Percentiles rank a stretch among this genome's conserved stretches.
Evolutionary conservation across 495 filamentous ascomycete species (phyloP).

Genomic region (Elasticomyces elasticus): DNA sequence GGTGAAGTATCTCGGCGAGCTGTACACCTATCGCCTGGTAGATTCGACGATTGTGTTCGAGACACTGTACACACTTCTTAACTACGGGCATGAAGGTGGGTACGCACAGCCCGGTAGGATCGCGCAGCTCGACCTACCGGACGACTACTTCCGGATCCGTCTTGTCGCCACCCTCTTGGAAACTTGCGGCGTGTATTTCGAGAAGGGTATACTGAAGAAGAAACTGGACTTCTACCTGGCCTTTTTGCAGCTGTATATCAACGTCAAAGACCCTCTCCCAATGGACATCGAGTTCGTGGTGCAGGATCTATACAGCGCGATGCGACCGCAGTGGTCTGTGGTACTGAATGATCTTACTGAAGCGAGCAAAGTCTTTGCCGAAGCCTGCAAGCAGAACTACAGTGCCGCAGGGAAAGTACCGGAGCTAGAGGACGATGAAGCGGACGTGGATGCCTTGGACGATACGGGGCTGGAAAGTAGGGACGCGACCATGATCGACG

Average conservation of each 20-base stretch:
- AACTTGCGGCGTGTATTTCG: slow-evolving; percentile 93
- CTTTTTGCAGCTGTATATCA: slow-evolving; percentile 96
- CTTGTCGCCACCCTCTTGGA: slow-evolving; percentile 83
- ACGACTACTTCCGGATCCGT: slow-evolving; percentile 93
- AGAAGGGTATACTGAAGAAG: slow-evolving; percentile 84
- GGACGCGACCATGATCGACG: slow-evolving; percentile 30
- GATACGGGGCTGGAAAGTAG: slow-evolving; percentile 51
- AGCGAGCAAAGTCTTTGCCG: slow-evolving; percentile 71
- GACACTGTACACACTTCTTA: slow-evolving; percentile 84
- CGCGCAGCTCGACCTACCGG: slow-evolving; percentile 70
- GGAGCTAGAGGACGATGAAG: slow-evolving; percentile 53
- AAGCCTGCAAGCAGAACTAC: slow-evolving; percentile 80
- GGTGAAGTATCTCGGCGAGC: slow-evolving; percentile 91
- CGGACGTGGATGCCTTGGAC: slow-evolving; percentile 45
- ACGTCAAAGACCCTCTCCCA: slow-evolving; percentile 81
- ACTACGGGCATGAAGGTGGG: slow-evolving; percentile 78
- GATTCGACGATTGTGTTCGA: slow-evolving; percentile 95
- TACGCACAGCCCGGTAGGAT: slow-evolving; percentile 67
- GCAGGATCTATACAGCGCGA: slow-evolving; percentile 77
- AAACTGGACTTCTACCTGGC: slow-evolving; percentile 97
- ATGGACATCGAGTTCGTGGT: slow-evolving; percentile 98
- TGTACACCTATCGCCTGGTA: slow-evolving; percentile 97
- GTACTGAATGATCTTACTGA: slow-evolving; percentile 63
- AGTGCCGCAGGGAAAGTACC: slow-evolving; percentile 57
- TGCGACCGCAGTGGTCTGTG: slow-evolving; percentile 86